These are phyloP conservation scores for Marchantia paleacea DNA, from an alignment of 225 moss, liverwort and hornwort species.

Conservation along the genomic window DNA sequence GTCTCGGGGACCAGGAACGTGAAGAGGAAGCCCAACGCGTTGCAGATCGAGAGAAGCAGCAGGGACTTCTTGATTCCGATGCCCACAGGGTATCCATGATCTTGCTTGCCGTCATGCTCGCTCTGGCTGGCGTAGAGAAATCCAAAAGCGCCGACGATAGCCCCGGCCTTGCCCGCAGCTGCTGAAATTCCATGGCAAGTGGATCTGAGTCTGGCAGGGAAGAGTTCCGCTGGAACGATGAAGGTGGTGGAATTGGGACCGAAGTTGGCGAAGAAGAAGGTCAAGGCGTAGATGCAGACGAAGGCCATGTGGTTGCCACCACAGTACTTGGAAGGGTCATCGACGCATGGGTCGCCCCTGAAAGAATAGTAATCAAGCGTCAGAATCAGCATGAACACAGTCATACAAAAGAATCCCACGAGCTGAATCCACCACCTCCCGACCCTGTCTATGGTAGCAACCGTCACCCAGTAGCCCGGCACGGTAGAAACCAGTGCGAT, in stretches of 20 bases:
- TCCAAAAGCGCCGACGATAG: conserved; percentile 30
- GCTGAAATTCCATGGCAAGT: conserved; percentile 34
- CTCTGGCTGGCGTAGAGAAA: conserved; percentile 18
- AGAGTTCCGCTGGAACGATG: conserved; percentile 31
- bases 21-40: conserved; percentile 15
- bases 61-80: conserved; percentile 18
- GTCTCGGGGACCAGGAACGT: conserved; percentile 34
- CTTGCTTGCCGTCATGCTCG: not conserved
- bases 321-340: not conserved
- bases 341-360: not conserved
- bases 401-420: conserved; percentile 69
- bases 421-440: conserved; percentile 60
- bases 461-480: conserved; percentile 37
- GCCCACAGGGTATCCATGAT: conserved; percentile 6
- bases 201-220: conserved; percentile 33
- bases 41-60: conserved; percentile 16
- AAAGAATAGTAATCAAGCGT: conserved; percentile 49
- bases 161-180: conserved; percentile 35
- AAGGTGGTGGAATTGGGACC: conserved; percentile 31
- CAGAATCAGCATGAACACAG: conserved; percentile 56
- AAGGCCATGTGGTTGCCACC: conserved; percentile 34
- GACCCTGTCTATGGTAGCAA: conserved; percentile 28
- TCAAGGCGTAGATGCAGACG: conserved; percentile 32
- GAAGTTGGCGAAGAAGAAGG: conserved; percentile 40
- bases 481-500: conserved; percentile 39